Evolutionary conservation across 2,329 filamentous ascomycete genomes (phyloP), one percentile per base, ranked within the genome.

Genomic region (Remersonia thermophila): DNA sequence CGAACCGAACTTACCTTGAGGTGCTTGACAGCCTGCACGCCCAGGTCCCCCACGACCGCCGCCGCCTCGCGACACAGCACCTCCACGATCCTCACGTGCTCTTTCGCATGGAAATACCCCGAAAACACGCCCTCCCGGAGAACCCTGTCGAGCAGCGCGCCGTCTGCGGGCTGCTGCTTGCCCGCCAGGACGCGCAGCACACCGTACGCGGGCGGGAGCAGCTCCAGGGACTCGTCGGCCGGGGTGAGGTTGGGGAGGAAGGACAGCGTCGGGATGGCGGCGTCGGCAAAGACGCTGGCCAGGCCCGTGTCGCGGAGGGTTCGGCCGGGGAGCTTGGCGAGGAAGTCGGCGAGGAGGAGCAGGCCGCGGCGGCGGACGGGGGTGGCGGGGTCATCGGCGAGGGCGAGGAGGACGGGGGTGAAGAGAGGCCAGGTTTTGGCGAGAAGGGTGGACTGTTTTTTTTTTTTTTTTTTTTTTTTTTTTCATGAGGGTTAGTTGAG

Each of bases 181-280:
- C 41, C 60, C 43, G 49, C 69, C 5, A 94, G 65, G 0, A 61
- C 59, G 13, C 81, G 58, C 3, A 93, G 63, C 2, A 77, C 76
- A 7, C 69, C 64, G 45, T 86, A 93, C 1, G 80, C 75, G 6
- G 67, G 64, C 5, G 56, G 51, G 1, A 94, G 67, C 3, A 95
- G 60, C 2, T 52, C 50, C 2, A 81, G 51, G 3, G 82, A 82
- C 38, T 91, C 81, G 0, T 66, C 53, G 49, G 83, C 80, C 0
- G 82, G 76, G 0, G 84, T 94, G 29, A 93, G 62, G 10, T 69
- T 74, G 0, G 89, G 87, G 5, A 94, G 66, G 48, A 77, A 83
- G 7, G 80, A 67, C n/a, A 94, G 67, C 26, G 77, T 75, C 1
- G 84, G 82, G 45, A 78, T 69, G 2, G 84, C 58, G 3, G 77